Base-by-base conservation (phyloP, 2,329 filamentous ascomycete genomes). In the Pyrenophora seminiperda region DNA sequence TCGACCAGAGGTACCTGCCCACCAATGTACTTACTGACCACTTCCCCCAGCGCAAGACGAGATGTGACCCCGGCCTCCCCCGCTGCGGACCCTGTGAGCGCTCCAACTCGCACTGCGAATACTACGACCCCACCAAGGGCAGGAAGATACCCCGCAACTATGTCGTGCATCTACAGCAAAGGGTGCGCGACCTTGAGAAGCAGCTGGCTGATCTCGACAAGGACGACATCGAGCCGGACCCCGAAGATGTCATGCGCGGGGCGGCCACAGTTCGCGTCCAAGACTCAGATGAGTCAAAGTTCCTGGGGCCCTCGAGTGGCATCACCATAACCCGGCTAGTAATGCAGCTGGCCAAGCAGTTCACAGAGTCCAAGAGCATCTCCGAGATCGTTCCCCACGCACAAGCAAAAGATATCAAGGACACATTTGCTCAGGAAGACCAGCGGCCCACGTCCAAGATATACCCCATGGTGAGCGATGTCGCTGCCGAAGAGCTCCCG, bases 301-400 rank as follows among this genome's bases (percentile, higher is more conserved):
- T 94, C 70, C 79, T 99, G 2, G 94, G 94, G 0, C 90, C 94
- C 2, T 96, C 92, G 40, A 97, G 93, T 71, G 94, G 93, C 52
- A 96, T 97, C 65, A 90, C 91, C 67, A 96, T 97, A 78, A 96
- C 92, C 10, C 86, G 93, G 22, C 81, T 97, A 61, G 87, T 99
- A 9, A 97, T 99, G 89, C 92, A 97, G 71, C 86, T 96, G 73
- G 93, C 93, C 44, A 97, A 96, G 76, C 88, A 91, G 56, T 96
- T 93, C 66, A 95, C 91, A 19, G 89, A 94, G 65, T 88, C 91
- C 4, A 90, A 91, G 72, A 91, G 88, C 59, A 97, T 97, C 70
- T 91, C 91, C 50, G 91, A 97, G 61, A 86, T 97, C 41, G 90
- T 97, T 24, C 90, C 92, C 3, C 88, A 92, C 82, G 69, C 85